Conservation (phyloP, 2,329 filamentous ascomycete genomes). For the Alternaria solani region DNA sequence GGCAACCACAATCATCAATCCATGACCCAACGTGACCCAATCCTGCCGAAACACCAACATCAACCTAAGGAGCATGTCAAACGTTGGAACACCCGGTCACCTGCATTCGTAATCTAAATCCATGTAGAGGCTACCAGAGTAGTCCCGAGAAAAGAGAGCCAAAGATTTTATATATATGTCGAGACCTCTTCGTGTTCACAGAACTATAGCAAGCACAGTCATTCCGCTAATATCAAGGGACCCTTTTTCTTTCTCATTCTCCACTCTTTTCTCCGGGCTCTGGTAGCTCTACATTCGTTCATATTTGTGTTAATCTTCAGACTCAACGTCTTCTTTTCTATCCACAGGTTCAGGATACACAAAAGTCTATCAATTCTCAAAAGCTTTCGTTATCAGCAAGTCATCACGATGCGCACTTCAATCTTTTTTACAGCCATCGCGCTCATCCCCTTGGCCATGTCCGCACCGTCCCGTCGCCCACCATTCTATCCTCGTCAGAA, state of each 20-base stretch:
- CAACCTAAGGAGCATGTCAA: constrained; percentile 19
- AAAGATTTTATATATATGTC: constrained; percentile 22
- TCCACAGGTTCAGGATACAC: not conserved
- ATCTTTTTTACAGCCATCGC: constrained; percentile 29
- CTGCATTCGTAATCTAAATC: constrained; percentile 20
- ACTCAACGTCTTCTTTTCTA: not conserved
- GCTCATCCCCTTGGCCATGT: constrained; percentile 35
- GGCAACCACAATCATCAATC: constrained; percentile 20
- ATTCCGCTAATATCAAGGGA: constrained; percentile 14
- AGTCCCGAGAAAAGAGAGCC: constrained; percentile 1
- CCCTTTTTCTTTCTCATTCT: constrained; percentile 21
- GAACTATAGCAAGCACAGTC: constrained; percentile 1
- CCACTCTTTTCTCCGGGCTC: constrained; percentile 40
- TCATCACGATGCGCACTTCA: constrained; percentile 35
- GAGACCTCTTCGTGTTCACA: constrained; percentile 10
- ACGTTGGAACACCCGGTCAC: constrained; percentile 21
- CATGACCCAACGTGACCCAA: constrained; percentile 18
- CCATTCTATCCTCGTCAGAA: constrained; percentile 25
- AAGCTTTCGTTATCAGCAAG: not conserved
- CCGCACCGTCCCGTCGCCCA: constrained; percentile 29
- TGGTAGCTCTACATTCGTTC: constrained; percentile 39
- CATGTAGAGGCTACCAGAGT: constrained; percentile 10
- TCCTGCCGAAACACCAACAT: constrained; percentile 28
- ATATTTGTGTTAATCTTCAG: constrained; percentile 9
- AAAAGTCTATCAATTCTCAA: constrained; percentile 7